Conservation (phyloP, 78 protist genomes). For the Creolimax fragrantissima region DNA sequence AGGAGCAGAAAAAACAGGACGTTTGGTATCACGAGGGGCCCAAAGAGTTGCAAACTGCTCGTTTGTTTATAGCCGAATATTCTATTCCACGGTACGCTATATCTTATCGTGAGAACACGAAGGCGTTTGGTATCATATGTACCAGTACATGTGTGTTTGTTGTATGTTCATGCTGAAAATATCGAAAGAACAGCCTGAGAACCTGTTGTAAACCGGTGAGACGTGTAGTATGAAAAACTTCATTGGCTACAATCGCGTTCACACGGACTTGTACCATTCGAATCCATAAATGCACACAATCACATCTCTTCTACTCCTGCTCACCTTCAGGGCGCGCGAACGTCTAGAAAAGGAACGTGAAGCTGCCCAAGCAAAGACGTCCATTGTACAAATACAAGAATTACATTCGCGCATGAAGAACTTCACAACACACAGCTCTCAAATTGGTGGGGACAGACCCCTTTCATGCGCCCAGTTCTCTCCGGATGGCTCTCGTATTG, state of each 20-base stretch:
- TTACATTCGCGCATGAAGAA: background rate
- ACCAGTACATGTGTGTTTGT: background rate
- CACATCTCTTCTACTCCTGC: no score
- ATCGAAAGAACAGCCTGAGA: no score
- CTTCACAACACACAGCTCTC: background rate
- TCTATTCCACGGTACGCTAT: background rate
- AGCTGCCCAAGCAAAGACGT: background rate
- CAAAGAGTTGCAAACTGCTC: background rate
- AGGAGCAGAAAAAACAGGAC: background rate
- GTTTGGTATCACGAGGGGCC: slow-evolving; percentile 27
- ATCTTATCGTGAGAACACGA: background rate
- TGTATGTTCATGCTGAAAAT: background rate
- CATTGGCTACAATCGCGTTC: no score
- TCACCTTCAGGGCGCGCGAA: background rate
- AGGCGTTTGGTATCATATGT: background rate
- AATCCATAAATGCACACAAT: background rate
- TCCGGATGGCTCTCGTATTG: background rate
- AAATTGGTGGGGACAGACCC: background rate
- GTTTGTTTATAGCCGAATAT: background rate
- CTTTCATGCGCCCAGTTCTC: background rate
- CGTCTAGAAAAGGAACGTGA: background rate
- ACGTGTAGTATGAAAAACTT: no score
- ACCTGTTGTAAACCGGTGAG: no score
- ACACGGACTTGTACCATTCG: no score
- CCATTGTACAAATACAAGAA: background rate